These are phyloP conservation scores for Mucor piriformis DNA, from an alignment of 371 early-diverging fungal genomes.

Conservation along the genomic window DNA sequence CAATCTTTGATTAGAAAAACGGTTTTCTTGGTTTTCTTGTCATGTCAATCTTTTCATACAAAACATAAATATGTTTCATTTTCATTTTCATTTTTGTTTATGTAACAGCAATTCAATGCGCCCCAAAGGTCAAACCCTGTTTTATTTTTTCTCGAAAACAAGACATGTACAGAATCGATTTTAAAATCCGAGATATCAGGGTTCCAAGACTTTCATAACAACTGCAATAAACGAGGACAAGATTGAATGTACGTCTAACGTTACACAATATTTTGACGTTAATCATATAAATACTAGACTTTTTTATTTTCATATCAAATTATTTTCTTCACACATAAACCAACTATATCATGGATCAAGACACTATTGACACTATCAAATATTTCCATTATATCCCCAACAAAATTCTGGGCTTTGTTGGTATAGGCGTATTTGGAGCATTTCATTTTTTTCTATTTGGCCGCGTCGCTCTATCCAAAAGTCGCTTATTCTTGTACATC, in stretches of 20 bases:
- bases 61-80: no score
- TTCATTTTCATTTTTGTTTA: no score
- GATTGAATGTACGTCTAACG: not conserved
- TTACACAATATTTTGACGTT: not conserved
- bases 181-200: not conserved
- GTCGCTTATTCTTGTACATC: conserved; percentile 27
- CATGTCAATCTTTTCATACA: no score
- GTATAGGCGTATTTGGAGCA: conserved; percentile 4
- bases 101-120: no score
- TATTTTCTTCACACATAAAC: not conserved
- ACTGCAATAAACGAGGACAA: not conserved
- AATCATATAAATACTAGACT: not conserved
- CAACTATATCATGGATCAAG: not conserved
- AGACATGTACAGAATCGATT: no score
- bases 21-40: no score
- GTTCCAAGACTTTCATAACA: not conserved
- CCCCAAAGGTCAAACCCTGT: no score
- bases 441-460: conserved; percentile 7
- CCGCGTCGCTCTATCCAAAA: conserved; percentile 9
- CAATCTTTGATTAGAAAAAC: no score
- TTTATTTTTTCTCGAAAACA: not conserved
- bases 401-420: conserved; percentile 6
- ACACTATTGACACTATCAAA: not conserved
- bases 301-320: not conserved
- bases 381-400: conserved; percentile 19